Evolutionary conservation across 108 stramenopile species (phyloP), one percentile per base, ranked within the genome.

Genomic region (Nitzschia palea): DNA sequence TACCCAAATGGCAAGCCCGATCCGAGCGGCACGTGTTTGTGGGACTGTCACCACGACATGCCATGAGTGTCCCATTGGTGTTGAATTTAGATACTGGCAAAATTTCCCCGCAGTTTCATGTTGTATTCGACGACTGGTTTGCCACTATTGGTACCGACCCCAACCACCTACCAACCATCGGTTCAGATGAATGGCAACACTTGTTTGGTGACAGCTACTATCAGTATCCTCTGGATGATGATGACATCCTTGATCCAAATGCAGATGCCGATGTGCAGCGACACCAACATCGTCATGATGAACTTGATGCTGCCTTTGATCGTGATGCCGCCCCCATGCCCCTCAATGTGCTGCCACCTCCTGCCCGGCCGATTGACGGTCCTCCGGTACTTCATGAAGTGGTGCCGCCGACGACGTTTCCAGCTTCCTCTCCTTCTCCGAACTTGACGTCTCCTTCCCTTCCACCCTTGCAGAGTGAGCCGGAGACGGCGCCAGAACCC

Each of bases 101-200:
- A 45, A 69, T 81, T 22, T 45, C 61, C 30, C 62, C 76, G 15
- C 80, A 81, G 45, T 77, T 48, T 44, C 76, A 81, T 65, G 51
- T 76, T 23, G 57, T 79, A 17, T 72, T 79, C 62, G 77, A 82
- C 35, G 67, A 82, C 35, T 65, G 56, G 35, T 79, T 77, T 48
- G 37, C 44, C 9, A 77, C 72, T 23, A 71, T 79, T 10, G 25
- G 64, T 0, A n/a, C n/a, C n/a, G n/a, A n/a, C n/a, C n/a, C n/a
- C n/a, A n/a, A n/a, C n/a, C n/a, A n/a, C n/a, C n/a, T n/a, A n/a
- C n/a, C n/a, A n/a, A 50, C 55, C 37, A 40, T 43, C 22, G 25
- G 15, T 10, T 56, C 67, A 14, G 31, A 44, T 22, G 68, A 68
- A 54, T 75, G 74, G 74, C 10, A 40, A 18, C 8, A 59, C 3